These are phyloP conservation scores for Pseudogymnoascus sp. DNA, from an alignment of 2,329 filamentous ascomycete genomes.

Conservation along the genomic window DNA sequence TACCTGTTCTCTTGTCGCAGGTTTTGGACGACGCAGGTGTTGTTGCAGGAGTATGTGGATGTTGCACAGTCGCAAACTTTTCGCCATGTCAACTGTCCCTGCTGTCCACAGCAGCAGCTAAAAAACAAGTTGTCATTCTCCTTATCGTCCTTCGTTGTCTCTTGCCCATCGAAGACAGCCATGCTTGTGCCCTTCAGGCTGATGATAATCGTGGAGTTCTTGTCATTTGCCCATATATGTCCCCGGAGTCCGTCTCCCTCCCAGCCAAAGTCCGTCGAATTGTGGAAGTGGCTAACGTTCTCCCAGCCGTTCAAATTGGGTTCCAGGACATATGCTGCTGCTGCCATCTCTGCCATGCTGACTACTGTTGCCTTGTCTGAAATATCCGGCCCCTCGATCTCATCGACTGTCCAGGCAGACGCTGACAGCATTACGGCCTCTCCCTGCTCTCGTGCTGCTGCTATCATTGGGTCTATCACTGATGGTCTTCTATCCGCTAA, in stretches of 20 bases:
- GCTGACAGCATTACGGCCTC: slow-evolving; percentile 59
- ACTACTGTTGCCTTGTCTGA: slow-evolving; percentile 76
- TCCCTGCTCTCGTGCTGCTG: slow-evolving; percentile 60
- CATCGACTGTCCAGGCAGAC: slow-evolving; percentile 70
- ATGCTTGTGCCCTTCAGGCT: slow-evolving; percentile 85
- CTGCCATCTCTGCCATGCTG: slow-evolving; percentile 73
- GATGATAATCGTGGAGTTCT: slow-evolving; percentile 80
- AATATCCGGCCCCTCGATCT: slow-evolving; percentile 66
- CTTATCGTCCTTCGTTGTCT: slow-evolving; percentile 95
- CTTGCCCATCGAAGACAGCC: slow-evolving; percentile 92
- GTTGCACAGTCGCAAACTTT: slow-evolving; percentile 91
- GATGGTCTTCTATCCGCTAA: slow-evolving; percentile 68
- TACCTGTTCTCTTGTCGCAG: slow-evolving; percentile 80
- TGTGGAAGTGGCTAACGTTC: slow-evolving; percentile 70
- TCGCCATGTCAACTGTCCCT: slow-evolving; percentile 81
- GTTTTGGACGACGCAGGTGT: slow-evolving; percentile 73
- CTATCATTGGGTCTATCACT: slow-evolving; percentile 71
- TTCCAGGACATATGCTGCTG: slow-evolving; percentile 73
- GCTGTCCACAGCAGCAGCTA: slow-evolving; percentile 93
- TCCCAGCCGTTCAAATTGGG: slow-evolving; percentile 68
- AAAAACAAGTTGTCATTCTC: slow-evolving; percentile 97
- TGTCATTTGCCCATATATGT: slow-evolving; percentile 83
- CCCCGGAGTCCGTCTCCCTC: slow-evolving; percentile 79
- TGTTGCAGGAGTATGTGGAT: slow-evolving; percentile 81
- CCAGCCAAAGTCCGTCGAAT: slow-evolving; percentile 87